A percentile compares a stretch with the other conserved stretches of the same genome.
Conservation (phyloP, 495 filamentous ascomycete genomes). For the Xylaria intraflava region DNA sequence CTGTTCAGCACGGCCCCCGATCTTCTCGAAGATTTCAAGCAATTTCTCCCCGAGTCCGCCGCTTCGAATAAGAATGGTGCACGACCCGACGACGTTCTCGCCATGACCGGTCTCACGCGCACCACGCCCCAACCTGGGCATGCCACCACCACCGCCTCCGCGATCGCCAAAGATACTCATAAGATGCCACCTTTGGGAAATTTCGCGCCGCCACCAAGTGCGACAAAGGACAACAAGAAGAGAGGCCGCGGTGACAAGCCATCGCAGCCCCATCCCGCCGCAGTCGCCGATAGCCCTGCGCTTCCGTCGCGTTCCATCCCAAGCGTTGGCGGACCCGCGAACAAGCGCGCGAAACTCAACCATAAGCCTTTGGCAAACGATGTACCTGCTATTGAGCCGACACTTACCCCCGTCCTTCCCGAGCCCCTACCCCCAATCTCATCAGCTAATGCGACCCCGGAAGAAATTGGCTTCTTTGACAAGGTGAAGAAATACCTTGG, state of each 20-base stretch:
- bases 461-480: constrained; percentile 91
- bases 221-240: constrained; percentile 74
- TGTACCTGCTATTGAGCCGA: constrained; percentile 70
- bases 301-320: constrained; percentile 30
- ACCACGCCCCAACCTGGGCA: constrained; percentile 43
- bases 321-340: constrained; percentile 25
- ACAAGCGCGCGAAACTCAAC: constrained; percentile 56
- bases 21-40: constrained; percentile 96
- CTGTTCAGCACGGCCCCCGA: constrained; percentile 93
- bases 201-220: constrained; percentile 77
- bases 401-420: constrained; percentile 76
- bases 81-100: constrained; percentile 61
- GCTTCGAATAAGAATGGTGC: constrained; percentile 73
- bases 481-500: constrained; percentile 92
- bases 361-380: constrained; percentile 60
- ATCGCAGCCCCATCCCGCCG: constrained; percentile 17
- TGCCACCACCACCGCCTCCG: background rate
- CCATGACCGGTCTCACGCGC: constrained; percentile 36
- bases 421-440: constrained; percentile 74
- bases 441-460: constrained; percentile 52
- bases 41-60: constrained; percentile 95
- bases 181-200: constrained; percentile 93
- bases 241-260: constrained; percentile 42
- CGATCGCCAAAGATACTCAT: constrained; percentile 39
- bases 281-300: constrained; percentile 29